phyloP scores from a whole-genome alignment of 1,284 basidiomycete genomes.

The Thelephora terrestris region DNA sequence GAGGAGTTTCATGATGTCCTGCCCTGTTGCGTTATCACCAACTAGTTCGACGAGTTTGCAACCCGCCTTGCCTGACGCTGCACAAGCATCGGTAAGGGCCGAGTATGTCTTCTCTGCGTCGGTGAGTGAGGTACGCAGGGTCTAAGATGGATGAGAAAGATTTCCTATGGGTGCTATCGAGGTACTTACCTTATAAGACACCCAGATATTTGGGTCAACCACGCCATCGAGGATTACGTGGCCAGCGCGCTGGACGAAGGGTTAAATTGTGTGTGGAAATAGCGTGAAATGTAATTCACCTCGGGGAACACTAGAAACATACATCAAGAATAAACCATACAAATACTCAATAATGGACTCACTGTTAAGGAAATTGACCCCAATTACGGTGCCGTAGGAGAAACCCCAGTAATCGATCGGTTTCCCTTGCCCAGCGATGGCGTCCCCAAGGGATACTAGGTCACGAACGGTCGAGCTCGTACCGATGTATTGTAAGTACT shows the following conservation, averaged over 20 bases:
- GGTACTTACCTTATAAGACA: background rate
- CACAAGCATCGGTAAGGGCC: too few relatives aligned
- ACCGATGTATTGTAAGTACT: conserved; percentile 10
- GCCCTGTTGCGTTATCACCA: conserved; percentile 1
- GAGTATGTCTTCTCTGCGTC: background rate
- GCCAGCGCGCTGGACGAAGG: conserved; percentile 16
- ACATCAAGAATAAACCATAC: too few relatives aligned
- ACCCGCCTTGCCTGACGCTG: too few relatives aligned
- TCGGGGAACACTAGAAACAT: too few relatives aligned
- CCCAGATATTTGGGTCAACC: conserved; percentile 8
- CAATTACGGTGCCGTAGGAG: conserved; percentile 18
- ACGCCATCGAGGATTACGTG: conserved; percentile 18
- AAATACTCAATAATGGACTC: background rate
- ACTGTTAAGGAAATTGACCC: conserved; percentile 19
- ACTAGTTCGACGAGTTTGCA: background rate
- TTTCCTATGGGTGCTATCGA: background rate
- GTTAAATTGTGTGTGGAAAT: background rate
- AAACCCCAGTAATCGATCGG: conserved; percentile 18
- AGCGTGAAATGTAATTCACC: too few relatives aligned
- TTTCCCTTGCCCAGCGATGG: conserved; percentile 8
- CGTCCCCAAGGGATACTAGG: conserved; percentile 10
- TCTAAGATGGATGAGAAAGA: background rate
- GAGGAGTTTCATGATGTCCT: too few relatives aligned
- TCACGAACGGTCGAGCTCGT: conserved; percentile 11
- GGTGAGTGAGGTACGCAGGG: background rate